Conservation (phyloP, 2,329 filamentous ascomycete species). For the Hypoxylon sp. region DNA sequence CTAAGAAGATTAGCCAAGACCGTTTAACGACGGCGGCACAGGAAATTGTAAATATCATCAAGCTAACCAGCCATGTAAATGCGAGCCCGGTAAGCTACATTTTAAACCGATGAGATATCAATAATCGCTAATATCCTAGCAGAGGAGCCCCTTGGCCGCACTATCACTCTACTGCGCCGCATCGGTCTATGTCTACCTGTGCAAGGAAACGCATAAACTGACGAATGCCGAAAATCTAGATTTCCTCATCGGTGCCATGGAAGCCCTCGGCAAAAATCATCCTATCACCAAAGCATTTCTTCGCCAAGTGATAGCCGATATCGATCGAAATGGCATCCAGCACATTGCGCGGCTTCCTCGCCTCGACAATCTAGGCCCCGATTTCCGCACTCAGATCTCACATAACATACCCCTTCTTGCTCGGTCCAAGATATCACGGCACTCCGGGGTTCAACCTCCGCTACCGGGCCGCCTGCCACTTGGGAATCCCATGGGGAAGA, state of each 20-base stretch:
- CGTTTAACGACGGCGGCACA: slow-evolving; percentile 84
- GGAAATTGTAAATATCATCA: slow-evolving; percentile 87
- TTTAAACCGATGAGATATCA: background rate
- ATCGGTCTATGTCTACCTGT: slow-evolving; percentile 82
- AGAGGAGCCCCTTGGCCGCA: slow-evolving; percentile 84
- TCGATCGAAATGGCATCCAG: slow-evolving; percentile 68
- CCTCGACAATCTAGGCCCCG: slow-evolving; percentile 54
- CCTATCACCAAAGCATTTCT: slow-evolving; percentile 85
- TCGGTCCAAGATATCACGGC: slow-evolving; percentile 60
- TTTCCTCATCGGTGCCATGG: slow-evolving; percentile 84
- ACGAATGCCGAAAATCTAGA: slow-evolving; percentile 70
- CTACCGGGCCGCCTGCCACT: slow-evolving; percentile 63
- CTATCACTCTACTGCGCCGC: slow-evolving; percentile 89
- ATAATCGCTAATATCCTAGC: slow-evolving; percentile 29
- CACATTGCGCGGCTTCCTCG: slow-evolving; percentile 56
- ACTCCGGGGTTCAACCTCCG: slow-evolving; percentile 59
- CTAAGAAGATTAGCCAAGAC: slow-evolving; percentile 79
- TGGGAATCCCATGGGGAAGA: slow-evolving; percentile 52
- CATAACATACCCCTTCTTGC: slow-evolving; percentile 65
- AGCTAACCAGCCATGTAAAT: slow-evolving; percentile 80
- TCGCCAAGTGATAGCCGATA: slow-evolving; percentile 86
- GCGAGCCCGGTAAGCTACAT: slow-evolving; percentile 71
- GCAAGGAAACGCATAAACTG: slow-evolving; percentile 69
- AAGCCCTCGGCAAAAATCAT: slow-evolving; percentile 80
- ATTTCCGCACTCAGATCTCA: slow-evolving; percentile 49